A percentile compares a stretch with the other conserved stretches of the same genome.
These are phyloP conservation scores for Reutealis trisperma DNA, from an alignment of 345 rosid species.

Conservation along the genomic window DNA sequence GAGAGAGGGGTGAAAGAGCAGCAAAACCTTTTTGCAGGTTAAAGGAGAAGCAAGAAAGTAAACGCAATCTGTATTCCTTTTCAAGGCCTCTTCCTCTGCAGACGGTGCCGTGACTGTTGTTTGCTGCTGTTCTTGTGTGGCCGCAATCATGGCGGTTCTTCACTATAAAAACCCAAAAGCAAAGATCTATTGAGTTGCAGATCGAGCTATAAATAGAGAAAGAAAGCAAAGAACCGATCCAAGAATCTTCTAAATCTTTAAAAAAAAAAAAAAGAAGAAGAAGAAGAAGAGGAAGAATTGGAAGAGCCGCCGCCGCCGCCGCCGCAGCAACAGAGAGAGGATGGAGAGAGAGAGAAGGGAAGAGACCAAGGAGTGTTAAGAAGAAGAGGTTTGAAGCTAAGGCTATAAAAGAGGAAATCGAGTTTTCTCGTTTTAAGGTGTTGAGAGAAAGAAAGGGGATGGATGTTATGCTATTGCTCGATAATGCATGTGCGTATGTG, in stretches of 20 bases:
- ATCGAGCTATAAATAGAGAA: not conserved
- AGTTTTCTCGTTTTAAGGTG: not conserved
- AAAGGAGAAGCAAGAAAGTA: conserved; percentile 94
- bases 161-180: not conserved
- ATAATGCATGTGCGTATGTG: not conserved
- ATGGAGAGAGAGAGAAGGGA: not conserved
- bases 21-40: conserved; percentile 93
- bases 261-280: too few species aligned
- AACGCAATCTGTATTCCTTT: conserved; percentile 93
- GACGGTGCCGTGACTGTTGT: conserved; percentile 33
- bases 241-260: not conserved
- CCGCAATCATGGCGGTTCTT: conserved; percentile 56
- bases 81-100: conserved; percentile 74
- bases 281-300: not conserved
- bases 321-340: not conserved
- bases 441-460: not conserved
- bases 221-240: not conserved
- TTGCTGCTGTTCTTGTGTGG: conserved; percentile 45
- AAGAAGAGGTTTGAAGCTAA: not conserved
- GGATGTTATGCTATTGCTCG: not conserved
- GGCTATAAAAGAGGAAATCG: not conserved
- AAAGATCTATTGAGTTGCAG: not conserved
- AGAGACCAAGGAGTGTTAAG: not conserved
- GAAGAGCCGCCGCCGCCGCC: not conserved
- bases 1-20: not conserved